Conservation (phyloP, 192 early-diverging fungal genomes). For the Lobosporangium transversale region DNA sequence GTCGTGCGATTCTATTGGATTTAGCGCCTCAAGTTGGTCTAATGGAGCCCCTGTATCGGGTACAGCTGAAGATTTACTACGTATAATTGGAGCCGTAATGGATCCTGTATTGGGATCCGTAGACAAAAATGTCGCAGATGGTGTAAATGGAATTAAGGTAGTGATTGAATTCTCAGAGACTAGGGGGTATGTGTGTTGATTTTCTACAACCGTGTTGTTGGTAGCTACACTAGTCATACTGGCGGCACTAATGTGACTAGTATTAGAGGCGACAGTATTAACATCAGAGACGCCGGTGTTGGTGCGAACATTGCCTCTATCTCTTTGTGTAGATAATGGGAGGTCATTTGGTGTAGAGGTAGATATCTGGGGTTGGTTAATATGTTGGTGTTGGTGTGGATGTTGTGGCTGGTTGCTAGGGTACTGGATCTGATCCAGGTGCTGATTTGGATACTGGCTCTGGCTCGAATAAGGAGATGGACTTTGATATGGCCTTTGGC, state of each 20-base stretch:
- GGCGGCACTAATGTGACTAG: conserved; percentile 17
- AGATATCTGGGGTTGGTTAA: background rate
- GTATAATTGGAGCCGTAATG: background rate
- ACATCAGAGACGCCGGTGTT: conserved; percentile 27
- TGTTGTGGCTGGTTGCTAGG: background rate
- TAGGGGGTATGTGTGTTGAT: conserved; percentile 5
- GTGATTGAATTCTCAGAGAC: conserved; percentile 23
- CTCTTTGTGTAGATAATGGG: conserved; percentile 6
- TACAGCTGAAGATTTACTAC: conserved; percentile 1
- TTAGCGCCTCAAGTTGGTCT: conserved; percentile 21
- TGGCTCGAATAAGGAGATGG: background rate
- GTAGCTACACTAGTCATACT: conserved; percentile 7
- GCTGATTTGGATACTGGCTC: background rate
- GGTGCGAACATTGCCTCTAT: conserved; percentile 16
- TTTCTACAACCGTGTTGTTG: conserved; percentile 9
- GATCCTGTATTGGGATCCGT: background rate
- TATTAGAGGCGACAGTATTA: conserved; percentile 26
- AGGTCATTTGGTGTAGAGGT: background rate
- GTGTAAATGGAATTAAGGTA: conserved; percentile 25
- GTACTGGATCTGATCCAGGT: background rate
- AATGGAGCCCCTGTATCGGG: conserved; percentile 15
- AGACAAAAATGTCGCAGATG: conserved; percentile 18
- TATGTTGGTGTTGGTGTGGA: background rate
- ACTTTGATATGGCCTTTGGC: background rate
- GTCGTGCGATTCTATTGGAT: background rate